Evolutionary conservation across 148 eudicot genomes (phyloP).

Genomic region (Spergularia bocconei): DNA sequence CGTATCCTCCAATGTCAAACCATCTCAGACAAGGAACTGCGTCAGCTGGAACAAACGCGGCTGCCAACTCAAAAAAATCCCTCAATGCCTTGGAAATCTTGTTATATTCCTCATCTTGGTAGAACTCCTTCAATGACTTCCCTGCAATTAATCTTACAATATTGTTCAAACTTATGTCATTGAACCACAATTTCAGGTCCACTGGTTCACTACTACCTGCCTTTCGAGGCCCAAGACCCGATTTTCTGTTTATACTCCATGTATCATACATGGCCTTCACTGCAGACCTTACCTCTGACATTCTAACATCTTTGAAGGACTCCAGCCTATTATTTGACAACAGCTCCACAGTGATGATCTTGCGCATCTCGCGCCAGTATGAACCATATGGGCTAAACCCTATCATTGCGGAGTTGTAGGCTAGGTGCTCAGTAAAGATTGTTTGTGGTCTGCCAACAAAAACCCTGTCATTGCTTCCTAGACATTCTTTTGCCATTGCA

Average conservation of each 20-base stretch:
- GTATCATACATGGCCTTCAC: slow-evolving; percentile 11
- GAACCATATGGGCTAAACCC: slow-evolving; percentile 34
- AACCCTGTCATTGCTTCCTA: slow-evolving; percentile 35
- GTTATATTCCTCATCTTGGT: slow-evolving; percentile 14
- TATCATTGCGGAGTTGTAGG: slow-evolving; percentile 38
- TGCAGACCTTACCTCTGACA: slow-evolving; percentile 24
- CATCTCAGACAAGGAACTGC: slow-evolving; percentile 28
- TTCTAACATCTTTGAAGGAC: slow-evolving; percentile 18
- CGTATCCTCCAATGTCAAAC: slow-evolving; percentile 39
- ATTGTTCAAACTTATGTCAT: slow-evolving; percentile 33
- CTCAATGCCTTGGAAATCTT: slow-evolving; percentile 18
- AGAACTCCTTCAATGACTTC: slow-evolving; percentile 23
- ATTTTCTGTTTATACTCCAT: no score
- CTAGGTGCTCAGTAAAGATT: slow-evolving; percentile 17
- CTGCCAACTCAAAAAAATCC: slow-evolving; percentile 25
- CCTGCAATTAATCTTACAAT: slow-evolving; percentile 35
- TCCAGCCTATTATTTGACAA: slow-evolving; percentile 33
- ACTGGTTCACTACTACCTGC: background rate
- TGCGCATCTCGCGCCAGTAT: slow-evolving; percentile 45
- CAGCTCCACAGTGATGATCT: slow-evolving; percentile 29
- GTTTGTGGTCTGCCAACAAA: slow-evolving; percentile 29
- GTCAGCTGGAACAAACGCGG: slow-evolving; percentile 26
- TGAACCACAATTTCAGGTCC: slow-evolving; percentile 43
- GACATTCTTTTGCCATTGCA: slow-evolving; percentile 35
- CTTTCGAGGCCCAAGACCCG: no score